Evolutionary conservation across 2,329 filamentous ascomycete species (phyloP), one percentile per base, ranked within the genome.

Genomic region (Pseudophaeomoniella oleicola): DNA sequence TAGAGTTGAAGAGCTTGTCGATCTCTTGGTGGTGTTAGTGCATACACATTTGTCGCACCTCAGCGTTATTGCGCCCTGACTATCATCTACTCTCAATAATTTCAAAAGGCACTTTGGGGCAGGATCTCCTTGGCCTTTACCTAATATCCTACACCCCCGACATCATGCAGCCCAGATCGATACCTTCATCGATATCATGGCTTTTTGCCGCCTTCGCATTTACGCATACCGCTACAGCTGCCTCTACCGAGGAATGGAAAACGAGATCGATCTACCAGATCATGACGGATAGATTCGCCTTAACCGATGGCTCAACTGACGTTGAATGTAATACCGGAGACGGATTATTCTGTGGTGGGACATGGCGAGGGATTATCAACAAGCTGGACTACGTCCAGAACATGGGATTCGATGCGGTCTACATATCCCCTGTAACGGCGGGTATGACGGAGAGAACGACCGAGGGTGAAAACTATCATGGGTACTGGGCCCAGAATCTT

Each of bases 351-450:
- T 72, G 68, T 41, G 67, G 67, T 33, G 66, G 66, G 6, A 67
- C 64, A 15, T 69, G 63, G 58, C 54, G 57, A 42, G 64, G 66
- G 5, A 59, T 66, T 3, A 61, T 64, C 39, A 53, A 59, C 27
- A 56, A 63, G 16, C 52, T 70, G 5, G 65, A 69, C 44, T 70
- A 70, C 44, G 68, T 70, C 40, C 54, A 66, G 40, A 56, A 50
- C 10, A 58, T 67, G 51, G 64, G 65, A 0, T 69, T 69, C 37
- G 60, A 64, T 46, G 62, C 64, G 4, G 53, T 68, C 18, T 64
- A 57, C 55, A 61, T 62, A 32, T 60, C 56, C 4, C 63, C 62
- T 0, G 54, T 66, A 14, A 53, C 58, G 16, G 48, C 57, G 40
- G 59, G 65, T 34, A 37, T 63, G 10, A 47, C 52, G 9, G 53